Conservation (phyloP, 495 filamentous ascomycete genomes). For the Aeminium ludgeri region DNA sequence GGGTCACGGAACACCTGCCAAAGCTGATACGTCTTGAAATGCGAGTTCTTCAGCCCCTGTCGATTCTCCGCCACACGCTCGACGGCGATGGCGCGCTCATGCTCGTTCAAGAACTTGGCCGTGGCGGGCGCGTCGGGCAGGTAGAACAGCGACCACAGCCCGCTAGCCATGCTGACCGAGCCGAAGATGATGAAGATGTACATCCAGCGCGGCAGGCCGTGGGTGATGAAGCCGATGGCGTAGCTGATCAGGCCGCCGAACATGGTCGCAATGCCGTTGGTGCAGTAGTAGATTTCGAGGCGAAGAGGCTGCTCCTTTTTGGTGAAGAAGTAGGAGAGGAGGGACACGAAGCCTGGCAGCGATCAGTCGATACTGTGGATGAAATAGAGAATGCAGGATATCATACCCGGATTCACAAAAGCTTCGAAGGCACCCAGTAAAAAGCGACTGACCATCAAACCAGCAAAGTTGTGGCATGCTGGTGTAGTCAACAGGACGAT, state of each 20-base stretch:
- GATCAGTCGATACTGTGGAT: slow-evolving; percentile 10
- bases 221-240: slow-evolving; percentile 33
- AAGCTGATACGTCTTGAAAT: slow-evolving; percentile 34
- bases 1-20: slow-evolving; percentile 31
- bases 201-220: slow-evolving; percentile 30
- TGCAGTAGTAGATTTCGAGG: slow-evolving; percentile 37
- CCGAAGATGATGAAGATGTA: slow-evolving; percentile 37
- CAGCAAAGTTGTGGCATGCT: slow-evolving; percentile 28
- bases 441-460: slow-evolving; percentile 19
- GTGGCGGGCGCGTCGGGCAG: slow-evolving; percentile 32
- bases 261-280: slow-evolving; percentile 39
- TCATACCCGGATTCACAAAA: slow-evolving; percentile 31
- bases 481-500: slow-evolving; percentile 31
- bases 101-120: slow-evolving; percentile 30
- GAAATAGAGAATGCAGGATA: slow-evolving; percentile 40
- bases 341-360: too few species aligned
- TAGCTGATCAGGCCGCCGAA: slow-evolving; percentile 37
- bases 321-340: too few species aligned
- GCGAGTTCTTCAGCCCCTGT: slow-evolving; percentile 31
- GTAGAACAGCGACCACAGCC: slow-evolving; percentile 25
- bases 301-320: slow-evolving; percentile 30
- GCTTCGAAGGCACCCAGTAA: slow-evolving; percentile 19
- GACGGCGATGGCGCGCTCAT: slow-evolving; percentile 28
- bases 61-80: slow-evolving; percentile 29
- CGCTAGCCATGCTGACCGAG: slow-evolving; percentile 22